Conservation (phyloP, 306 rosid genomes). For the Vigna unguiculata region DNA sequence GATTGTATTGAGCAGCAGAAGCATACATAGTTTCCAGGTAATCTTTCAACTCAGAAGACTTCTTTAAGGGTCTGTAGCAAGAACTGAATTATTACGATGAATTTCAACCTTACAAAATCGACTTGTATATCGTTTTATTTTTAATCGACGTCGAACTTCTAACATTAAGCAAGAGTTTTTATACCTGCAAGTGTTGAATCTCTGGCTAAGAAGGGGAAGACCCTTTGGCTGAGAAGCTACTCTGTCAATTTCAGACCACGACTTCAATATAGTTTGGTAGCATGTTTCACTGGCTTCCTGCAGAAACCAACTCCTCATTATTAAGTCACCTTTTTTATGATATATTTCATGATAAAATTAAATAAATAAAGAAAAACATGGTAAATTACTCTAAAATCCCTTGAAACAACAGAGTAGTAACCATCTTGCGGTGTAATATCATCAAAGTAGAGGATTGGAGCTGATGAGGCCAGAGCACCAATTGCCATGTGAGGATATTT, state of each 20-base stretch:
- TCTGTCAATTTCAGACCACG: constrained; percentile 72
- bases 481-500: constrained; percentile 81
- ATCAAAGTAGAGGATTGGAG: constrained; percentile 80
- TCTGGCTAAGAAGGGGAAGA: constrained; percentile 60
- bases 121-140: no score
- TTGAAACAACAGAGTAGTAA: constrained; percentile 63
- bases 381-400: constrained; percentile 64
- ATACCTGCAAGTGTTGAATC: constrained; percentile 66
- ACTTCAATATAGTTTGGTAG: constrained; percentile 57
- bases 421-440: constrained; percentile 57
- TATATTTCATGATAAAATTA: background rate
- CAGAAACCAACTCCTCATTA: background rate
- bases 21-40: constrained; percentile 37
- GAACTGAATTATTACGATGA: no score
- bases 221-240: constrained; percentile 57
- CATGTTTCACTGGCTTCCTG: constrained; percentile 78
- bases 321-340: background rate
- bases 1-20: constrained; percentile 64
- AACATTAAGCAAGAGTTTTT: no score
- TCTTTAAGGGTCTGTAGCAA: constrained; percentile 54
- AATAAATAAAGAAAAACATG: background rate
- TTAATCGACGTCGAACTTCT: no score
- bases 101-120: no score
- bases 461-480: constrained; percentile 87
- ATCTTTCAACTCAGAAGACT: constrained; percentile 48